These are phyloP conservation scores for Arthrobotrys entomopaga DNA, from an alignment of 2,329 filamentous ascomycete species.

Conservation along the genomic window DNA sequence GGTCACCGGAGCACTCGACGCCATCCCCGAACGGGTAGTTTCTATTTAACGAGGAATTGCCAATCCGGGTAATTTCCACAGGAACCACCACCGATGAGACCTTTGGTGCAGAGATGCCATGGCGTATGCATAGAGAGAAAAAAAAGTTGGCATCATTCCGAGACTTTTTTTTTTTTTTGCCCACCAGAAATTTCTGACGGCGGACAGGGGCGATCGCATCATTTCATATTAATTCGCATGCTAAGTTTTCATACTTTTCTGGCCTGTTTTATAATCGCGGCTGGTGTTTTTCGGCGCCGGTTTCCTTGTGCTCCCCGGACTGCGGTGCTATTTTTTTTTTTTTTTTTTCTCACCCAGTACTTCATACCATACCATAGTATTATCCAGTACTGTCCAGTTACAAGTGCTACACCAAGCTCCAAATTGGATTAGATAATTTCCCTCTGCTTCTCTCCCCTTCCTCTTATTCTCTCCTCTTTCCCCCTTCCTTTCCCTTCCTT, in stretches of 20 bases:
- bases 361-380: too few relatives aligned
- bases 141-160: too few relatives aligned
- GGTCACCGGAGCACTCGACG: slow-evolving; percentile 29
- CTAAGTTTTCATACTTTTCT: too few relatives aligned
- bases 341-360: slow-evolving; percentile 15
- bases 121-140: too few relatives aligned
- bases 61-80: slow-evolving; percentile 8
- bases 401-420: background rate
- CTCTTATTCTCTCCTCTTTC: background rate
- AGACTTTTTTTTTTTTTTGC: too few relatives aligned
- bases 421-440: slow-evolving; percentile 26
- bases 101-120: background rate
- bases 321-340: slow-evolving; percentile 10
- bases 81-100: background rate
- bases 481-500: slow-evolving; percentile 13
- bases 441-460: slow-evolving; percentile 35
- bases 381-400: too few relatives aligned
- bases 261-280: background rate
- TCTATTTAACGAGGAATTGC: background rate
- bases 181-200: background rate
- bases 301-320: slow-evolving; percentile 1
- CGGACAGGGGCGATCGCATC: slow-evolving; percentile 53
- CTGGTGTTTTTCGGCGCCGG: slow-evolving; percentile 21
- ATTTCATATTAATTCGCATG: slow-evolving; percentile 17
- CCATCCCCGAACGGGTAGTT: slow-evolving; percentile 27